Evolutionary conservation across 2,329 filamentous ascomycete genomes (phyloP).

Genomic region (Fusarium paranaense): DNA sequence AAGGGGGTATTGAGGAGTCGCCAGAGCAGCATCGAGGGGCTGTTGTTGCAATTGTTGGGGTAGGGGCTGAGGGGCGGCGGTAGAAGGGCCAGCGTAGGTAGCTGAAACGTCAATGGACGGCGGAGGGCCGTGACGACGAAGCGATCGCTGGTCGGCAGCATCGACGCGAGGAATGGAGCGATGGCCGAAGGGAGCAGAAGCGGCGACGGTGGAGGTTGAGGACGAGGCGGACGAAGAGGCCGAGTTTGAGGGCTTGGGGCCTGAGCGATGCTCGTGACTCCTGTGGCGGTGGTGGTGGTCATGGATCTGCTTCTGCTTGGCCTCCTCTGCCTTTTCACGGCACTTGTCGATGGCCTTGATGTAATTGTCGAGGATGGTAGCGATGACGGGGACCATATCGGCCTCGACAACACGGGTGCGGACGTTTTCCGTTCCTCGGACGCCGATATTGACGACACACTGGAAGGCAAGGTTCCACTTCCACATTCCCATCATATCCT

Average conservation of each 20-base stretch:
- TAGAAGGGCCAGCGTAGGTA: conserved; percentile 54
- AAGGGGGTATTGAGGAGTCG: conserved; percentile 39
- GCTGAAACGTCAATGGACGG: conserved; percentile 71
- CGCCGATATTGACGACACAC: conserved; percentile 98
- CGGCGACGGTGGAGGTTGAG: conserved; percentile 29
- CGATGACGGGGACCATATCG: conserved; percentile 99
- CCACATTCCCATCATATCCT: conserved; percentile 99
- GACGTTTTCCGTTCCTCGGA: conserved; percentile 93
- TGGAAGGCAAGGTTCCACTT: conserved; percentile 99
- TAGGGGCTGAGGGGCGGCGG: conserved; percentile 34
- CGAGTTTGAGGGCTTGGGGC: conserved; percentile 55
- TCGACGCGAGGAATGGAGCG: conserved; percentile 64
- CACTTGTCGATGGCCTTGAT: conserved; percentile 95
- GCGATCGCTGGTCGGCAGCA: conserved; percentile 69
- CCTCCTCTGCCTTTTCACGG: conserved; percentile 86
- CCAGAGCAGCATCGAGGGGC: conserved; percentile 37
- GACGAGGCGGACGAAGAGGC: conserved; percentile 51
- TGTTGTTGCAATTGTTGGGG: conserved; percentile 36
- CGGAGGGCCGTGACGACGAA: conserved; percentile 83
- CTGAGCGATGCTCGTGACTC: conserved; percentile 61
- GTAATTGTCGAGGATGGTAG: conserved; percentile 98
- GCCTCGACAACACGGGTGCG: conserved; percentile 96
- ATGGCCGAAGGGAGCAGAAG: conserved; percentile 59
- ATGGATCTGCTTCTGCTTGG: conserved; percentile 76
- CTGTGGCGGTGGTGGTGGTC: conserved; percentile 64